A percentile compares a stretch with the other conserved stretches of the same genome.
These are phyloP conservation scores for Staphylotrichum tortipilum DNA, from an alignment of 495 filamentous ascomycete genomes.

Conservation along the genomic window DNA sequence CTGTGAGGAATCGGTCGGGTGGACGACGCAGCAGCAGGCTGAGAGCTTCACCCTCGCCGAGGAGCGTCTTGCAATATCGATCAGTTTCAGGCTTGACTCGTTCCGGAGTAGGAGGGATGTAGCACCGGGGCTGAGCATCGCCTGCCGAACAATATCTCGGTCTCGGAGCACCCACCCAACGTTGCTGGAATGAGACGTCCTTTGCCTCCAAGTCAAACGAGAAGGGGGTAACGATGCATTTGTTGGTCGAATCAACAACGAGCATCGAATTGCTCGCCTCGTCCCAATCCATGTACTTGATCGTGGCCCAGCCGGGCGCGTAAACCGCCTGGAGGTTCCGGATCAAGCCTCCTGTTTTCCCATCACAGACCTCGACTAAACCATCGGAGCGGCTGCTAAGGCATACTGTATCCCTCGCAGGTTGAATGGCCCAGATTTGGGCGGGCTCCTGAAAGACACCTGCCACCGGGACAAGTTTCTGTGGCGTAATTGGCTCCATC, in stretches of 20 bases:
- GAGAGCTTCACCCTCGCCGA: neutral
- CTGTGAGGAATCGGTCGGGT: no score
- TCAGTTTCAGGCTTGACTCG: neutral
- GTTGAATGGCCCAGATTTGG: no score
- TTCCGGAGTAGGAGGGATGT: neutral
- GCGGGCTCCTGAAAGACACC: no score
- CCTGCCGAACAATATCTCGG: neutral
- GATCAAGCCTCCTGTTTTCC: neutral
- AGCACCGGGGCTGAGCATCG: neutral
- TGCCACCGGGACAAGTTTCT: no score
- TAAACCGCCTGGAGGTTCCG: neutral
- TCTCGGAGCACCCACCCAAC: neutral
- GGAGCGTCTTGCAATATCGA: neutral
- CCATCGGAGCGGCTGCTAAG: no score
- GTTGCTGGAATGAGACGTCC: no score
- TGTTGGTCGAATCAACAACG: neutral
- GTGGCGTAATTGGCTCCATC: no score
- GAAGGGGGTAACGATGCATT: neutral
- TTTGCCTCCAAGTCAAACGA: neutral
- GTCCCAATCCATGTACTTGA: neutral
- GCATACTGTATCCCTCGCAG: no score
- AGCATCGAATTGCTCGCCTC: neutral
- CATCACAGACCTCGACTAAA: neutral
- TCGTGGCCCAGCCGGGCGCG: neutral
- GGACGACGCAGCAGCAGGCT: neutral